These are phyloP conservation scores for Colletotrichum sojae DNA, from an alignment of 2,329 filamentous ascomycete genomes.

Conservation along the genomic window DNA sequence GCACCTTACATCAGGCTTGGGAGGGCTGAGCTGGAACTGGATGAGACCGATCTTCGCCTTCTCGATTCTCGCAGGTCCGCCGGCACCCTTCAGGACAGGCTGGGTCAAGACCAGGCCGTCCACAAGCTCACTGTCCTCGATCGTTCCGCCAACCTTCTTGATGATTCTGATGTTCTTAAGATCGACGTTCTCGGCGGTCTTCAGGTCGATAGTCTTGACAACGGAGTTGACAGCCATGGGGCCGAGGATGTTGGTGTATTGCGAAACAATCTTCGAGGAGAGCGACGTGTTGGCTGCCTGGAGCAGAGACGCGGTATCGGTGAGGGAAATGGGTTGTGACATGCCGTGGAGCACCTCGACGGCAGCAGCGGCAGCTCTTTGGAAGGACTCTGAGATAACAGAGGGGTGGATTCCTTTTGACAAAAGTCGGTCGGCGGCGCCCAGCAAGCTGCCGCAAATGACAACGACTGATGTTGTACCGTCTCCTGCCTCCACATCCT, in stretches of 20 bases:
- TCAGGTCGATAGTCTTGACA: constrained; percentile 94
- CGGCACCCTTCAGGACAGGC: constrained; percentile 91
- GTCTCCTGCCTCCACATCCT: constrained; percentile 98
- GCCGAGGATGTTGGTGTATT: constrained; percentile 95
- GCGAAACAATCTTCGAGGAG: constrained; percentile 98
- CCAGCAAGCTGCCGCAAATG: constrained; percentile 94
- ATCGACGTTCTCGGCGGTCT: constrained; percentile 96
- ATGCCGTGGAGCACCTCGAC: constrained; percentile 94
- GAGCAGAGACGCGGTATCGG: constrained; percentile 89
- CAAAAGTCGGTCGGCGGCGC: constrained; percentile 91
- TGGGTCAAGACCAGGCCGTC: constrained; percentile 95
- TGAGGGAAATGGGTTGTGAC: constrained; percentile 92
- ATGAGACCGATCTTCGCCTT: constrained; percentile 98
- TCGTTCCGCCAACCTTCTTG: constrained; percentile 98
- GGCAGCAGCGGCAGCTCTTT: constrained; percentile 90
- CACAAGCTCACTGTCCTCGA: constrained; percentile 97
- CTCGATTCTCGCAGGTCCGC: constrained; percentile 92
- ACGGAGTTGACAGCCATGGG: constrained; percentile 99
- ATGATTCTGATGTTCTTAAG: constrained; percentile 96
- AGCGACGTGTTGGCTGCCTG: constrained; percentile 98
- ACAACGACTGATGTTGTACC: constrained; percentile 98
- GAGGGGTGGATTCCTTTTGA: constrained; percentile 97
- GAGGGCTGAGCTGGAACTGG: constrained; percentile 98
- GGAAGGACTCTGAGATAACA: constrained; percentile 97
- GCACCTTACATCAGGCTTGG: constrained; percentile 90